Base-by-base conservation (phyloP, 441 rosid species). In the Populus tomentosa region DNA sequence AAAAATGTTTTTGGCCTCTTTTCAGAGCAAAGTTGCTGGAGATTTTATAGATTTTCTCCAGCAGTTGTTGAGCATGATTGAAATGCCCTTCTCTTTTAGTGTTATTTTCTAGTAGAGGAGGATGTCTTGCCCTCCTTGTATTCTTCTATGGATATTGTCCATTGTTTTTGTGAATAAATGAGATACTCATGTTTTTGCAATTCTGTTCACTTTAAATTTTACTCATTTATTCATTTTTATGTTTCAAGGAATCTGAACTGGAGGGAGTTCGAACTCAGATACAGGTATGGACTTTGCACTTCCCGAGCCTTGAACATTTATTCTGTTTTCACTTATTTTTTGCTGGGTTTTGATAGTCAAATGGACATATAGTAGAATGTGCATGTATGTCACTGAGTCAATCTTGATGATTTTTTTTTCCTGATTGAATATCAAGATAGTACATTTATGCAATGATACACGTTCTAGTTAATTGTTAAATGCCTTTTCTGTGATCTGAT, bases 251-350 rank as follows among this genome's bases (percentile, higher is more conserved):
- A 86, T 93, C 97, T 1, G 90, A 90, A 79, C 86, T 95, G 82
- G 96, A 92, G 86, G 86, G 91, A 79, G 86, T 95, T 11, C 87
- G 88, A 72, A 89, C 95, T 64, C 99, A 93, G 87, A 89, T 83
- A 80, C 97, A 88, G 92, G 98, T 92, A 85, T 30, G 75, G 66
- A 8, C 74, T 9, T 9, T 30, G 66, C 21, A 38, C 13, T 24
- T 63, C 35, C 77, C 13, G 42, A 71, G 9, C 56, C 33, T 71
- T 36, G 6, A 65, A 61, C 14, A 10, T 68, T 28, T 30, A 16
- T 36, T 36, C 7, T 78, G 20, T 23, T 77, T 50, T 50, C 59
- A 21, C 21, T 24, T 1, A 53, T 69, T 35, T 70, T 50, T 32
- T 40, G 46, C 63, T 75, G 56, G 65, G 68, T 69, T 68, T 62